Percentiles rank a stretch among this genome's conserved stretches.
These are phyloP conservation scores for Cyclotella cryptica DNA, from an alignment of 108 stramenopile species.

Conservation along the genomic window DNA sequence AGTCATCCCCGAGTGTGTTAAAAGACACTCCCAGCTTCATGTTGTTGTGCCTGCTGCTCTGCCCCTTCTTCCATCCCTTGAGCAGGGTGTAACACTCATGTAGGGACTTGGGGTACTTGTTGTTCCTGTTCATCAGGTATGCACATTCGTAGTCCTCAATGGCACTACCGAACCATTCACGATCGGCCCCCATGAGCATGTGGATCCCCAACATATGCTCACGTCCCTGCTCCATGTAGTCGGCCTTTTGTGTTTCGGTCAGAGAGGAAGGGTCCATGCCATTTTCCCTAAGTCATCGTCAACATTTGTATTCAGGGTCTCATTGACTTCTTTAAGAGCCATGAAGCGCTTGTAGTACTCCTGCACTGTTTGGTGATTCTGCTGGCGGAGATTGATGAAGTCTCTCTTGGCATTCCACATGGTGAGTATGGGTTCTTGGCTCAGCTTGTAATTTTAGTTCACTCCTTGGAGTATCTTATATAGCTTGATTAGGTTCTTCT, in stretches of 20 bases:
- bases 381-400: background rate
- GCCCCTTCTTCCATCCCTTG: background rate
- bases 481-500: background rate
- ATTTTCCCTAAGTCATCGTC: background rate
- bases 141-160: background rate
- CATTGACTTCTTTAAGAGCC: background rate
- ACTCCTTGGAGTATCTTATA: background rate
- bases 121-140: background rate
- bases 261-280: background rate
- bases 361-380: background rate
- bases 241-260: background rate
- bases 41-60: background rate
- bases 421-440: background rate
- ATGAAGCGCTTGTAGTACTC: conserved; percentile 1
- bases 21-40: background rate
- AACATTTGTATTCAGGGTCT: background rate
- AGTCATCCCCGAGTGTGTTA: background rate
- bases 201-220: background rate
- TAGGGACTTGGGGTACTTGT: background rate
- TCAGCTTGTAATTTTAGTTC: background rate
- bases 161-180: background rate
- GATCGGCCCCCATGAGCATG: background rate
- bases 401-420: background rate
- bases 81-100: background rate
- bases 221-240: background rate